A percentile compares a stretch with the other conserved stretches of the same genome.
Evolutionary conservation across 163 green algal species (phyloP).

Genomic region (Chlorella variabilis): DNA sequence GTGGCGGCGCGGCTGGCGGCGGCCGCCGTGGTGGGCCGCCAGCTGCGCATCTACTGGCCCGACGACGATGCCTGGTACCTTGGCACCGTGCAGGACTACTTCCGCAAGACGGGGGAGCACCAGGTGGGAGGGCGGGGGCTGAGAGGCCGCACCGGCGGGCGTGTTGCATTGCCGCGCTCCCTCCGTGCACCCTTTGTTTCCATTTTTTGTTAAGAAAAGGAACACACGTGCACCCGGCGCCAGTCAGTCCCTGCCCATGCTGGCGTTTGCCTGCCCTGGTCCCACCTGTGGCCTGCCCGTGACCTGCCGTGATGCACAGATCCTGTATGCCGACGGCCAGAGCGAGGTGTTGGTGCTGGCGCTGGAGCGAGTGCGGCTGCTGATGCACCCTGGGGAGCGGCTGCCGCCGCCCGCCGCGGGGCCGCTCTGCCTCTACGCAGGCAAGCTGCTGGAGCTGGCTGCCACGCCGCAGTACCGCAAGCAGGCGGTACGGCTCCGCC

Average conservation of each 20-base stretch:
- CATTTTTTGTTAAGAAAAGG: too few relatives aligned
- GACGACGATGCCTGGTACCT: slow-evolving; percentile 69
- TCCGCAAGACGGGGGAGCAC: slow-evolving; percentile 48
- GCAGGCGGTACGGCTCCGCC: neutral
- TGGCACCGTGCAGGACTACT: slow-evolving; percentile 39
- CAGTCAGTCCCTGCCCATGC: too few relatives aligned
- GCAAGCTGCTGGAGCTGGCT: neutral
- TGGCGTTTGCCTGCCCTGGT: too few relatives aligned
- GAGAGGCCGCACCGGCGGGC: too few relatives aligned
- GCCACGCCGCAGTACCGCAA: neutral
- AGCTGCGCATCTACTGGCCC: slow-evolving; percentile 62
- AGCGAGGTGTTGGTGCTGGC: slow-evolving; percentile 49
- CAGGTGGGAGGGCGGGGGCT: slow-evolving; percentile 29
- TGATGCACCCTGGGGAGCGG: slow-evolving; percentile 49
- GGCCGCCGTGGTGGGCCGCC: slow-evolving; percentile 55
- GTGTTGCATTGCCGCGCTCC: neutral
- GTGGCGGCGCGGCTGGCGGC: neutral
- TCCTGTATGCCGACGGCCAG: slow-evolving; percentile 64
- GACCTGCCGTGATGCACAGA: slow-evolving; percentile 5
- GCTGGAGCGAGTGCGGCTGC: slow-evolving; percentile 58
- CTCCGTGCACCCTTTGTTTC: neutral
- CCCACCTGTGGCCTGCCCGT: too few relatives aligned
- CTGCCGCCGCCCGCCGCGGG: slow-evolving; percentile 18
- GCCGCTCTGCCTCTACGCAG: neutral
- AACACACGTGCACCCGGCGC: too few relatives aligned